phyloP scores from a whole-genome alignment of 352 stramenopile genomes.

The Globisporangium heterothallicum region DNA sequence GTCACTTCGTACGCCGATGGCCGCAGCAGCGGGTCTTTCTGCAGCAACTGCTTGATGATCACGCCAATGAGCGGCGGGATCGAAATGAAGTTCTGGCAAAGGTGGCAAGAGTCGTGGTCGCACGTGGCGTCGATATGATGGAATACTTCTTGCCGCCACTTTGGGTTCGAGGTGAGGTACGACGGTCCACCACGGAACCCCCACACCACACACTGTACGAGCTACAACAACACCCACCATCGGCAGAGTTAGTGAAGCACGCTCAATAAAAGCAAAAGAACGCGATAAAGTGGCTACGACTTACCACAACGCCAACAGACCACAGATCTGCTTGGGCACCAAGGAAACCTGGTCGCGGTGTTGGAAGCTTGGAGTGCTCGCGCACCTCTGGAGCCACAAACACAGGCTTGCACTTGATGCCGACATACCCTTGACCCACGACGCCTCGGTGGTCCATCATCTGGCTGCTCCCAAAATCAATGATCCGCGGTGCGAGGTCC shows the following conservation, averaged over 20 bases:
- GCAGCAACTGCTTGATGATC: slow-evolving; percentile 75
- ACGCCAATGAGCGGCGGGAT: slow-evolving; percentile 69
- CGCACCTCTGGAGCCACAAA: slow-evolving; percentile 76
- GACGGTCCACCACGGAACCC: slow-evolving; percentile 64
- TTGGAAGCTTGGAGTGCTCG: slow-evolving; percentile 43
- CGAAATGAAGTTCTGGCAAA: slow-evolving; percentile 77
- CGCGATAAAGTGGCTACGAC: slow-evolving; percentile 12
- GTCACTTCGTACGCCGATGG: slow-evolving; percentile 72
- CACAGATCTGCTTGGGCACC: slow-evolving; percentile 73
- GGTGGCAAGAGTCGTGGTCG: slow-evolving; percentile 43
- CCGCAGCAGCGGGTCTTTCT: slow-evolving; percentile 56
- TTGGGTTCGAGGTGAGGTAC: slow-evolving; percentile 48
- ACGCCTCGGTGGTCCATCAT: slow-evolving; percentile 63
- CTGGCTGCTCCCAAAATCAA: slow-evolving; percentile 76
- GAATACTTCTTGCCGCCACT: slow-evolving; percentile 75
- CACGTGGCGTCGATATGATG: slow-evolving; percentile 66
- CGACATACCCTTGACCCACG: slow-evolving; percentile 50
- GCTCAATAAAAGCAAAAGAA: not conserved
- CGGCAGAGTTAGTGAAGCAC: not conserved
- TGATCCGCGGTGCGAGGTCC: slow-evolving; percentile 48
- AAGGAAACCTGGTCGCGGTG: slow-evolving; percentile 64
- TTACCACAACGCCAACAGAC: slow-evolving; percentile 75
- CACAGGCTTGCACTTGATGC: slow-evolving; percentile 81
- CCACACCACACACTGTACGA: slow-evolving; percentile 80
- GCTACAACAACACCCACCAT: slow-evolving; percentile 22